Evolutionary conservation across 768 basidiomycete species (phyloP).

Genomic region (Boletellus sp.): DNA sequence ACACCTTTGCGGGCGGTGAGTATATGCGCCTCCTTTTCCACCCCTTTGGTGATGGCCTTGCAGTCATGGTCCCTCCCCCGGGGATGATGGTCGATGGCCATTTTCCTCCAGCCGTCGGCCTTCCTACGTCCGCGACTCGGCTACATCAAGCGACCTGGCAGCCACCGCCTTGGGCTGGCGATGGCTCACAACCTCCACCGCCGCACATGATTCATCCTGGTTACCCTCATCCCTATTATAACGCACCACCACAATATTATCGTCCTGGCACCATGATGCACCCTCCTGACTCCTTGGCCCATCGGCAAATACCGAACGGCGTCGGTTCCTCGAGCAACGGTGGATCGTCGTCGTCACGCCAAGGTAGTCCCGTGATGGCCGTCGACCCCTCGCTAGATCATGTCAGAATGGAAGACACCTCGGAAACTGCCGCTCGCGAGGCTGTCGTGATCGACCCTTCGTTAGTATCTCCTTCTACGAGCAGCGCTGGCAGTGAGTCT

Average conservation of each 20-base stretch:
- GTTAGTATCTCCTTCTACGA: constrained; percentile 26
- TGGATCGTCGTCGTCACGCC: constrained; percentile 28
- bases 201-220: constrained; percentile 32
- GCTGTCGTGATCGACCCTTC: constrained; percentile 37
- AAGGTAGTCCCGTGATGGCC: constrained; percentile 21
- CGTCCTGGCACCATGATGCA: constrained; percentile 34
- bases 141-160: constrained; percentile 42
- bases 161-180: constrained; percentile 33
- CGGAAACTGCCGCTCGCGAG: constrained; percentile 13
- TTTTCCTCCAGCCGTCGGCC: constrained; percentile 39
- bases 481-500: constrained; percentile 18
- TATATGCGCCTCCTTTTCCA: constrained; percentile 2
- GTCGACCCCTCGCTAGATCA: constrained; percentile 25
- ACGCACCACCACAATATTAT: constrained; percentile 44
- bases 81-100: constrained; percentile 41
- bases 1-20: constrained; percentile 48
- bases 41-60: constrained; percentile 5
- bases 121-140: constrained; percentile 55
- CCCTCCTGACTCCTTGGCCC: constrained; percentile 14
- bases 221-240: constrained; percentile 37
- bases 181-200: constrained; percentile 36
- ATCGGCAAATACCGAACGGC: constrained; percentile 24
- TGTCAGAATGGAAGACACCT: constrained; percentile 9
- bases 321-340: constrained; percentile 21
- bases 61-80: constrained; percentile 44